Base-by-base conservation (phyloP, 2,329 filamentous ascomycete genomes). In the Drechslerella coelobrocha region DNA sequence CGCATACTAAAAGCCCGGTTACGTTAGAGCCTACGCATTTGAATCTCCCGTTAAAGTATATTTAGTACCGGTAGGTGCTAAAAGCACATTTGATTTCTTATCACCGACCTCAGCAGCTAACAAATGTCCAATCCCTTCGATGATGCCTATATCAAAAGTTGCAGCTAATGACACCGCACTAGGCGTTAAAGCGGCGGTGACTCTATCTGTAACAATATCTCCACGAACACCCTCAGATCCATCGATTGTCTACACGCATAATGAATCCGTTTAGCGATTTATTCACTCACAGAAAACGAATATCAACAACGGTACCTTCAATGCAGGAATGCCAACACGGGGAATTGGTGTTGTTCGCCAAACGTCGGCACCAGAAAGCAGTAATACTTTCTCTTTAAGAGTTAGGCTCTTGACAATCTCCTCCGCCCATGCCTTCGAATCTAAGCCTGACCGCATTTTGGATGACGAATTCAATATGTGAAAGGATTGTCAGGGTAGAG, bases 201-300 rank as follows among this genome's bases (percentile, higher is more conserved):
- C 75, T 14, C 75, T 74, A 60, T 77, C 75, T n/a, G 74, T 74
- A 53, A 77, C 76, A 5, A 66, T 75, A 3, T 61, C 74, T 9
- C 76, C 77, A 51, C 76, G 74, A 14, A 73, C 74, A 14, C 76
- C 77, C 51, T 76, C 75, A 54, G 77, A 76, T 17, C 77, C 76
- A 73, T 77, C 77, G 24, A 75, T 75, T 8, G 74, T 75, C 75
- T 76, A 60, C 51, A 50, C 24, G 21, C 12, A 55, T 14, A 8
- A 23, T 17, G 19, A 19, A 24, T 31, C 2, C 12, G 10, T 9
- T 12, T 7, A 39, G 52, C 37, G 53, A 37, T 61, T 51, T n/a
- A n/a, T n/a, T n/a, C n/a, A n/a, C n/a, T n/a, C n/a, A n/a, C n/a
- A n/a, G n/a, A n/a, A n/a, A n/a, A n/a, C n/a, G n/a, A n/a, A n/a